A percentile compares a stretch with the other conserved stretches of the same genome.
These are phyloP conservation scores for Intubia oerlemansii DNA, from an alignment of 2,329 filamentous ascomycete genomes.

Conservation along the genomic window DNA sequence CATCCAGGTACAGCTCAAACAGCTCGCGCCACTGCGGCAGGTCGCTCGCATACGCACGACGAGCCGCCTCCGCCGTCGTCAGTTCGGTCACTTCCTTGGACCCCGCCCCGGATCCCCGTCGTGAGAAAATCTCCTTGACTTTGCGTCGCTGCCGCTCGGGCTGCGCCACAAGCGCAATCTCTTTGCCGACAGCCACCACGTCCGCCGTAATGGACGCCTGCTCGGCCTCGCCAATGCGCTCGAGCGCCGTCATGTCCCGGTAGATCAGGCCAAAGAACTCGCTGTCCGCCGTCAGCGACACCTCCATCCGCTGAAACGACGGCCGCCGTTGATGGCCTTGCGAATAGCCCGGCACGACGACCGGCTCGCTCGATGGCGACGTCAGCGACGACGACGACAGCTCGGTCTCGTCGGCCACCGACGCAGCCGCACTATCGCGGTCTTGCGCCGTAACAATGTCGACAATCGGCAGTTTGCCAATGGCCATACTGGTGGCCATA, in stretches of 20 bases:
- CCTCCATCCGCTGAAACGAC: conserved; percentile 32
- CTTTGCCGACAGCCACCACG: conserved; percentile 40
- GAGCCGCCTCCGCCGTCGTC: conserved; percentile 31
- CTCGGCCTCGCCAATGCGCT: conserved; percentile 45
- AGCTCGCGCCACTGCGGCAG: conserved; percentile 59
- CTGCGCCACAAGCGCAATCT: conserved; percentile 41
- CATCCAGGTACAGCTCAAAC: conserved; percentile 63
- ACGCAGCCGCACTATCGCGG: no score
- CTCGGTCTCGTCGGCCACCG: neutral
- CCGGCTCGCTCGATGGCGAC: neutral
- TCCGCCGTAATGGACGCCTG: conserved; percentile 38
- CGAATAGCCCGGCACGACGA: neutral
- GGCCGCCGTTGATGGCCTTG: neutral
- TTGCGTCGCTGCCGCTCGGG: conserved; percentile 18
- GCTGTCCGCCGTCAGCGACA: conserved; percentile 55
- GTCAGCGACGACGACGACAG: neutral
- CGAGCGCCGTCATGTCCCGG: conserved; percentile 47
- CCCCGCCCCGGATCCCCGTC: conserved; percentile 10
- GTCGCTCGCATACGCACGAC: conserved; percentile 23
- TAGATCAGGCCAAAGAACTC: conserved; percentile 65
- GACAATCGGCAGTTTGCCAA: no score
- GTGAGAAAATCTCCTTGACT: neutral
- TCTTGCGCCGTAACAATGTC: no score
- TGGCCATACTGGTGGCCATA: no score
- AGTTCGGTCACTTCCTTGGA: conserved; percentile 34